A percentile compares a stretch with the other conserved stretches of the same genome.
Conservation (phyloP, 306 rosid species). For the Malus asiatica region DNA sequence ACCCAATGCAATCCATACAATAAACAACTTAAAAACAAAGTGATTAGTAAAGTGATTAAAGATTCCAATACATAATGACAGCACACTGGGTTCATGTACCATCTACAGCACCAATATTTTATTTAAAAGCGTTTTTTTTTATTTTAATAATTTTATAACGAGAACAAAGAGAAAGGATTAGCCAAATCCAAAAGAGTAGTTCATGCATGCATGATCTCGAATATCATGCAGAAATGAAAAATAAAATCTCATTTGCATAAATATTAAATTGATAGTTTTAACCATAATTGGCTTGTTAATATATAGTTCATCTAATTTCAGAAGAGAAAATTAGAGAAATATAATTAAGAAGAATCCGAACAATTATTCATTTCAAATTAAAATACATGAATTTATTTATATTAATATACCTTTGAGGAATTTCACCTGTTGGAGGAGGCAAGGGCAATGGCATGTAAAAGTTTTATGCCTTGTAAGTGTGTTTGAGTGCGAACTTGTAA, state of each 20-base stretch:
- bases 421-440: no score
- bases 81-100: slow-evolving; percentile 39
- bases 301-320: no score
- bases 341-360: no score
- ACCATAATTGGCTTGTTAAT: no score
- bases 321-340: no score
- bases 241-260: background rate
- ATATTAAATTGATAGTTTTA: background rate
- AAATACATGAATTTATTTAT: no score
- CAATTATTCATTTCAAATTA: no score
- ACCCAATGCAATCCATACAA: no score
- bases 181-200: background rate
- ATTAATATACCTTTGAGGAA: no score
- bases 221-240: background rate
- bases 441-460: no score
- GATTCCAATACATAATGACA: slow-evolving; percentile 33
- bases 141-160: background rate
- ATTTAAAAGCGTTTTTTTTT: background rate
- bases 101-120: background rate
- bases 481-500: no score
- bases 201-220: background rate
- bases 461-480: no score
- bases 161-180: background rate
- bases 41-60: slow-evolving; percentile 12
- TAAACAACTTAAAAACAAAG: background rate